Evolutionary conservation across 371 early-diverging fungal genomes (phyloP).

Genomic region (Zychaea mexicana): DNA sequence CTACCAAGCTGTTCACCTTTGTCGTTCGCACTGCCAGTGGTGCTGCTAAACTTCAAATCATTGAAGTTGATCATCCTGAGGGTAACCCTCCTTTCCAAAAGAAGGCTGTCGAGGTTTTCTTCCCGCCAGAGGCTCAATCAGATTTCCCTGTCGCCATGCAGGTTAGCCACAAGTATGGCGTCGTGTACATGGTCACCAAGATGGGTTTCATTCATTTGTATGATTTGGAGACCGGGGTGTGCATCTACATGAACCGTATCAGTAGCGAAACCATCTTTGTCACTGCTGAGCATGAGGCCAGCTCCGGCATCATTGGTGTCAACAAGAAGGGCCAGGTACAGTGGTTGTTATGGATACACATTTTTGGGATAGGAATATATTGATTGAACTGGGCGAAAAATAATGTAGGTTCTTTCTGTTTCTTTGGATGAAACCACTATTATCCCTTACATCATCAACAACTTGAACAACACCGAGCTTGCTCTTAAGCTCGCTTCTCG

Average conservation of each 20-base stretch:
- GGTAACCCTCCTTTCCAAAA: conserved; percentile 91
- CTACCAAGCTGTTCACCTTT: conserved; percentile 93
- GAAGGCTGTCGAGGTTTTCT: conserved; percentile 90
- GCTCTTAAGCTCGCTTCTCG: conserved; percentile 91
- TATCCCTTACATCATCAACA: conserved; percentile 88
- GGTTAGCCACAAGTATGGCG: conserved; percentile 87
- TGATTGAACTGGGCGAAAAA: not conserved
- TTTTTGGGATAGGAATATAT: too few species aligned
- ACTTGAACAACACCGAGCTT: conserved; percentile 84
- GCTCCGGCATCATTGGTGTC: conserved; percentile 91
- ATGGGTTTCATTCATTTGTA: conserved; percentile 96
- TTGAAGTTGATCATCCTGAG: conserved; percentile 96
- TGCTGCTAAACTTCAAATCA: conserved; percentile 90
- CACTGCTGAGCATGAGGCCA: conserved; percentile 85
- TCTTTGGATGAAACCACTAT: conserved; percentile 86
- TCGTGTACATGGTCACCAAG: conserved; percentile 95
- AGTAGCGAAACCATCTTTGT: conserved; percentile 96
- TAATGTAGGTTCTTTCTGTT: conserved; percentile 83
- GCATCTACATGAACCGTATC: conserved; percentile 96
- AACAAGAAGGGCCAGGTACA: conserved; percentile 94
- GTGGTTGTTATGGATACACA: not conserved
- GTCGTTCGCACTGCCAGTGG: conserved; percentile 81
- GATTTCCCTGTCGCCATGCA: conserved; percentile 99
- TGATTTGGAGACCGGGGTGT: conserved; percentile 90
- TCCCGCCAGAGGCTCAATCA: conserved; percentile 91